Conservation (phyloP, 2,329 filamentous ascomycete species). For the Fusarium sp. region DNA sequence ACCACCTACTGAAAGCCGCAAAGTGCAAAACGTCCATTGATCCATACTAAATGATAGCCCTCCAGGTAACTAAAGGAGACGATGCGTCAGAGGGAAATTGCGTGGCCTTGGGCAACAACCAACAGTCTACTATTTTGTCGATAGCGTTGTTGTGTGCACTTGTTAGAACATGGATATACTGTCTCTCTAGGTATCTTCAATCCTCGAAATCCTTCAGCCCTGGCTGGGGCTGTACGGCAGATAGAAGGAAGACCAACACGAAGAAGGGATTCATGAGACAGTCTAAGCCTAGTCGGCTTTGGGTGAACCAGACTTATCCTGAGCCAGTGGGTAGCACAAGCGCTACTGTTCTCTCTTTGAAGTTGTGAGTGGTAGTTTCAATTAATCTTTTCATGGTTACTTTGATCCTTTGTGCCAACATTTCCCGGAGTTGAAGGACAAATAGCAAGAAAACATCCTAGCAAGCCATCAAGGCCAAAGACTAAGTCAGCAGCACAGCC, state of each 20-base stretch:
- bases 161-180: background rate
- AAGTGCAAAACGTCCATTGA: constrained; percentile 5
- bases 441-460: constrained; percentile 7
- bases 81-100: constrained; percentile 40
- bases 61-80: constrained; percentile 12
- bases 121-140: constrained; percentile 14
- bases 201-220: constrained; percentile 18
- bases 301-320: constrained; percentile 23
- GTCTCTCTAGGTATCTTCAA: background rate
- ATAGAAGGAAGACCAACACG: constrained; percentile 2
- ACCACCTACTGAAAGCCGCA: constrained; percentile 12
- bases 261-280: constrained; percentile 14
- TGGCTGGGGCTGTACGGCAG: constrained; percentile 28
- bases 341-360: constrained; percentile 8
- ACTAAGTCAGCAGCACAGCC: background rate
- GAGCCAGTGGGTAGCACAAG: constrained; percentile 20
- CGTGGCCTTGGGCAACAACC: constrained; percentile 27
- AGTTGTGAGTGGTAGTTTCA: background rate
- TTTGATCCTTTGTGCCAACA: constrained; percentile 1
- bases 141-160: constrained; percentile 17
- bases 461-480: background rate
- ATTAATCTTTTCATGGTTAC: background rate
- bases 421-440: constrained; percentile 2
- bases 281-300: constrained; percentile 13
- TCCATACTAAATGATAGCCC: constrained; percentile 4